Evolutionary conservation across 208 protist species (phyloP).

Genomic region (Trypanosoma lewisi): DNA sequence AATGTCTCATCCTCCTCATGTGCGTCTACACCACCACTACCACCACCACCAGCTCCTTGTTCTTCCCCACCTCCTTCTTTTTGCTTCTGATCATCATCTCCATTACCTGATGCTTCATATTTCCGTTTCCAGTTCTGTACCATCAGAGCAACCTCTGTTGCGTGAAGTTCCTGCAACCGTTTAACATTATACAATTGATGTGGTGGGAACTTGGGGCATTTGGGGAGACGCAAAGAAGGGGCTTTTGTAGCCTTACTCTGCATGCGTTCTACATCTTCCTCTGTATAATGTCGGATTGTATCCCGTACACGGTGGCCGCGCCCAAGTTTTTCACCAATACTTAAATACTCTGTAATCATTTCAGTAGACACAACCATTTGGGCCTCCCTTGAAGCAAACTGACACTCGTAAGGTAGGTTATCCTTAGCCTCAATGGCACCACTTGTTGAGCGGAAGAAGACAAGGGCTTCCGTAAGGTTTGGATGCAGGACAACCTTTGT

Average conservation of each 20-base stretch:
- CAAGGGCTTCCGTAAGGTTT: slow-evolving; percentile 81
- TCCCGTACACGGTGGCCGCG: slow-evolving; percentile 82
- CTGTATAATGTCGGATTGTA: slow-evolving; percentile 51
- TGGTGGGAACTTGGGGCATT: slow-evolving; percentile 58
- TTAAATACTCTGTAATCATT: slow-evolving; percentile 76
- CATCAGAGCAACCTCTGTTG: slow-evolving; percentile 73
- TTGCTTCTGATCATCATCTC: slow-evolving; percentile 1
- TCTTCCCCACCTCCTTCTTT: slow-evolving; percentile 13
- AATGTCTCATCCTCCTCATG: slow-evolving; percentile 54
- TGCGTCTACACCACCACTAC: slow-evolving; percentile 21
- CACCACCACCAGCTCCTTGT: slow-evolving; percentile 12
- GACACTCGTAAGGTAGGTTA: slow-evolving; percentile 60
- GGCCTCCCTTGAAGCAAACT: slow-evolving; percentile 55
- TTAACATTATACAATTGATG: slow-evolving; percentile 85
- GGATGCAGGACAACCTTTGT: slow-evolving; percentile 78
- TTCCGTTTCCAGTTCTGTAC: slow-evolving; percentile 77
- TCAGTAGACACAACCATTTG: slow-evolving; percentile 78
- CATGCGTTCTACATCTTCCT: slow-evolving; percentile 61
- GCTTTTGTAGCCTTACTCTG: slow-evolving; percentile 49
- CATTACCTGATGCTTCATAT: slow-evolving; percentile 31
- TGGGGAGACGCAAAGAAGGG: slow-evolving; percentile 67
- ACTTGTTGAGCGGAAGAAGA: slow-evolving; percentile 70
- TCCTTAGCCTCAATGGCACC: slow-evolving; percentile 83
- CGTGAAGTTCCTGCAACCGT: slow-evolving; percentile 80
- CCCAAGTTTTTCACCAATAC: slow-evolving; percentile 72